Percentiles rank a stretch among this genome's conserved stretches.
Conservation (phyloP, 2,329 filamentous ascomycete genomes). For the Exophiala mesophila region DNA sequence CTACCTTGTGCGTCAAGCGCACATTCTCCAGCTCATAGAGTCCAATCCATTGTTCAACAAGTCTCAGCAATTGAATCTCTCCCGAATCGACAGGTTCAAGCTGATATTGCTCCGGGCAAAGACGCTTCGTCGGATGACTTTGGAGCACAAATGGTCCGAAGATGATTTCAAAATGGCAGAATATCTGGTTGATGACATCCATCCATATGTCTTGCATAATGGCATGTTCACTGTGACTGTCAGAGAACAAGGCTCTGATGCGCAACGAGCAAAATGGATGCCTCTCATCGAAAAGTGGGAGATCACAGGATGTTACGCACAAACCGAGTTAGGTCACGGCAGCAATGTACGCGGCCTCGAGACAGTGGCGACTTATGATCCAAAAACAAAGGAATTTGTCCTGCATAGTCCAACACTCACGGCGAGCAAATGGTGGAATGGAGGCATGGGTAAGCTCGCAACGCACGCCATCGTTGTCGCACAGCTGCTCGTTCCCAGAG, state of each 20-base stretch:
- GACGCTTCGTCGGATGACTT: constrained; percentile 47
- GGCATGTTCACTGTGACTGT: constrained; percentile 49
- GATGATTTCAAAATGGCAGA: constrained; percentile 47
- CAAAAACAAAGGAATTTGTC: constrained; percentile 41
- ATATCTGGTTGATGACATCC: constrained; percentile 50
- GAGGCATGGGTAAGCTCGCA: constrained; percentile 46
- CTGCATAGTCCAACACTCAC: constrained; percentile 49
- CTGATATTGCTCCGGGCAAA: too few species aligned
- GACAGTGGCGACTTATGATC: constrained; percentile 44
- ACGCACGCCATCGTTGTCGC: constrained; percentile 51
- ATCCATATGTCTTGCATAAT: constrained; percentile 48
- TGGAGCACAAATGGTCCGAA: constrained; percentile 44
- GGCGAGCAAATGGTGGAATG: constrained; percentile 53
- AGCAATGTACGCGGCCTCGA: constrained; percentile 49
- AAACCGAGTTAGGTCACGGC: constrained; percentile 49
- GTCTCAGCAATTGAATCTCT: constrained; percentile 45
- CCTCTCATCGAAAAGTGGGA: constrained; percentile 45
- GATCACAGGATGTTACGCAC: constrained; percentile 49
- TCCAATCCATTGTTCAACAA: constrained; percentile 50
- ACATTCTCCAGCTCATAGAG: too few species aligned
- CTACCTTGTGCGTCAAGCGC: too few species aligned
- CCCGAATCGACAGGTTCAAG: constrained; percentile 48
- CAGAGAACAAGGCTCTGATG: constrained; percentile 44
- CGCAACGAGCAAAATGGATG: constrained; percentile 45
- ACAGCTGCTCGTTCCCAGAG: constrained; percentile 43